Evolutionary conservation across 2,329 filamentous ascomycete genomes (phyloP).

Genomic region (Hortaea werneckii): DNA sequence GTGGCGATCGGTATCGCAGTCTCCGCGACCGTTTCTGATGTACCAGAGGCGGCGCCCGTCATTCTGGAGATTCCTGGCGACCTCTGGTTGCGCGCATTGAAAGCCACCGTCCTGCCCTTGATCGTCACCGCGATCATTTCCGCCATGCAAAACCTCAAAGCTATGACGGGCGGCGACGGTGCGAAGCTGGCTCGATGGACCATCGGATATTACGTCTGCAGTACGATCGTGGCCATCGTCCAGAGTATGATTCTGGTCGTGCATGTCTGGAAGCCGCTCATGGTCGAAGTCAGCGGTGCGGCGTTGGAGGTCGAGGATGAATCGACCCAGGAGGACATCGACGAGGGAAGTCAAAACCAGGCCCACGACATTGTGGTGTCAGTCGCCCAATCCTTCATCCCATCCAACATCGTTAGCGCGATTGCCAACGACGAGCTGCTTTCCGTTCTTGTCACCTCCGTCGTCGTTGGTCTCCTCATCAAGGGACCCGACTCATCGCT

Average conservation of each 20-base stretch:
- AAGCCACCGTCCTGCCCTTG: conserved; percentile 43
- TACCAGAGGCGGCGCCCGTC: conserved; percentile 34
- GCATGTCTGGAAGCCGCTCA: conserved; percentile 40
- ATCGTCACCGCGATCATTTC: conserved; percentile 45
- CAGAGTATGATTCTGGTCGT: conserved; percentile 38
- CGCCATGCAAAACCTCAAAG: conserved; percentile 39
- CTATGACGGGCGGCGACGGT: conserved; percentile 35
- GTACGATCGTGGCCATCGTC: conserved; percentile 41
- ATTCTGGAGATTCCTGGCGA: conserved; percentile 41
- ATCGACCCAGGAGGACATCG: conserved; percentile 24
- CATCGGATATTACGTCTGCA: conserved; percentile 41
- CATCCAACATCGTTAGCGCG: conserved; percentile 38
- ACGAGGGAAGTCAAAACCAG: conserved; percentile 25
- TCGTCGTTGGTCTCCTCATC: conserved; percentile 40
- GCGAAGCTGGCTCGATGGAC: conserved; percentile 40
- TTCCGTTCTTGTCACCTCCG: conserved; percentile 37
- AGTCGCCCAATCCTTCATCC: conserved; percentile 42
- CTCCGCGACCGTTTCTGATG: conserved; percentile 31
- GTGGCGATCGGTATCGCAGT: conserved; percentile 42
- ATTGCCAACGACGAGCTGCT: conserved; percentile 39
- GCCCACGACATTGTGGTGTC: conserved; percentile 38
- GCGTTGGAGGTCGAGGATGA: conserved; percentile 23
- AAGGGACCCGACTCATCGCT: conserved; percentile 31
- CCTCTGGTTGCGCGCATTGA: conserved; percentile 42
- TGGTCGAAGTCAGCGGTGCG: conserved; percentile 28